Base-by-base conservation (phyloP, 495 filamentous ascomycete genomes). In the Aspergillus incahuasiensis region DNA sequence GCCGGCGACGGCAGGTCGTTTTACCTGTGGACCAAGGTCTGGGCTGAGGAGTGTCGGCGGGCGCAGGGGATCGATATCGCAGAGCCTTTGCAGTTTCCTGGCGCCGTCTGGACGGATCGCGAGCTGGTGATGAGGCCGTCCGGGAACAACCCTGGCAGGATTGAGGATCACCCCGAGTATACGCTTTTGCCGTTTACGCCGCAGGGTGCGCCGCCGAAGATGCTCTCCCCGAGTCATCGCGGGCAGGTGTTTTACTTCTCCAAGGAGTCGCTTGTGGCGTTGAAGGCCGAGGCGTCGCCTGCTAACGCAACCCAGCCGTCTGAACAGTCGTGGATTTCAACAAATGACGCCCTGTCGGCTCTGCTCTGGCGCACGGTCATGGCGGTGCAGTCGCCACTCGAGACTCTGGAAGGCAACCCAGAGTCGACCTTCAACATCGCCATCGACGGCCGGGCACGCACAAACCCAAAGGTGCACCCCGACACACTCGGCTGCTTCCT, bases 311-410 rank as follows among this genome's bases (percentile, higher is more conserved):
- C 66, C 0, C 49, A 64, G 34, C 54, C 65, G 0, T 53, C 63
- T 0, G 65, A 67, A 21, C 58, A 64, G 43, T 40, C 50, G 13
- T 68, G 61, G 60, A 55, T 75, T 1, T 75, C 71, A 3, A 75
- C 71, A 20, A 72, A 73, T 48, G 73, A 76, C 48, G 73, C 72
- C 30, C 51, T 76, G 12, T 68, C 68, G 2, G 71, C 70, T 1
- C 47, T 73, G 21, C 62, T 75, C 38, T 75, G 73, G 71, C 71
- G 71, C 21, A 71, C 65, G 0, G 65, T 71, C 15, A 72, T 71
- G 68, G 50, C 63, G 6, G 68, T 66, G 3, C 70, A 70, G 39
- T 67, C 62, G 12, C 62, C 66, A 1, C 39, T 69, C 16, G 64
- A 67, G 1, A 53, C 56, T 4, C 52, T 71, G 12, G 58, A 70